phyloP scores from a whole-genome alignment of 2,329 filamentous ascomycete species.

The Diaporthe velutina region DNA sequence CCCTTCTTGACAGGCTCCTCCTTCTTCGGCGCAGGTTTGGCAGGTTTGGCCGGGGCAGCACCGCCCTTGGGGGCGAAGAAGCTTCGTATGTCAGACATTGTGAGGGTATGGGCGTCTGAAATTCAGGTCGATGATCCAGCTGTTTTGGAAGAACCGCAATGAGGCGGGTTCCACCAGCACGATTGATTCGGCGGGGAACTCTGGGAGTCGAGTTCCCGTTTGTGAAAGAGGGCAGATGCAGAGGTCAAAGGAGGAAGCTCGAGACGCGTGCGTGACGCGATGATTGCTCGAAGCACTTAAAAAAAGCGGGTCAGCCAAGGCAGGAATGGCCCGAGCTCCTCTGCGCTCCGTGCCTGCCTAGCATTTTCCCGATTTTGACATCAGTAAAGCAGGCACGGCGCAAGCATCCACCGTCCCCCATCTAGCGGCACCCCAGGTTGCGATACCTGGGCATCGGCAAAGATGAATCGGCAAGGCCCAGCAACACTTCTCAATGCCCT shows the following conservation, averaged over 20 bases:
- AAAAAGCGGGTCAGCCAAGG: constrained; percentile 26
- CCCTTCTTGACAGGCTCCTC: constrained; percentile 51
- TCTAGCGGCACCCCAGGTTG: constrained; percentile 10
- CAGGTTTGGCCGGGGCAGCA: constrained; percentile 56
- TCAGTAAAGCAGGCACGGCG: constrained; percentile 24
- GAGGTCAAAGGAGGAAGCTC: constrained; percentile 14
- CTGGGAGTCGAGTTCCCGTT: constrained; percentile 4
- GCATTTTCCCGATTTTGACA: constrained; percentile 28
- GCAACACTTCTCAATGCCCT: constrained; percentile 63
- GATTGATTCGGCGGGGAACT: background rate
- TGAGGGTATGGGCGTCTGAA: background rate
- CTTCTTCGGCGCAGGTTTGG: constrained; percentile 49
- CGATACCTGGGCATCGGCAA: constrained; percentile 39
- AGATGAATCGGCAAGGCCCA: constrained; percentile 61
- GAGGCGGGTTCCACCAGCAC: background rate
- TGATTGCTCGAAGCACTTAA: constrained; percentile 20
- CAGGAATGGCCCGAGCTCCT: constrained; percentile 32
- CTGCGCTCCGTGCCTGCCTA: constrained; percentile 23
- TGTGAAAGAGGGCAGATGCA: background rate
- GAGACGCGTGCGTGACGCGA: constrained; percentile 37
- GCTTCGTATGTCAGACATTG: constrained; percentile 80
- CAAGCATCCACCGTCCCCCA: constrained; percentile 14
- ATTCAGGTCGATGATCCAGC: background rate
- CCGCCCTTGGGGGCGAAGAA: constrained; percentile 78
- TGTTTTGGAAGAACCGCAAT: background rate